Base-by-base conservation (phyloP, 2,329 filamentous ascomycete species). In the Aspergillus glaucus region DNA sequence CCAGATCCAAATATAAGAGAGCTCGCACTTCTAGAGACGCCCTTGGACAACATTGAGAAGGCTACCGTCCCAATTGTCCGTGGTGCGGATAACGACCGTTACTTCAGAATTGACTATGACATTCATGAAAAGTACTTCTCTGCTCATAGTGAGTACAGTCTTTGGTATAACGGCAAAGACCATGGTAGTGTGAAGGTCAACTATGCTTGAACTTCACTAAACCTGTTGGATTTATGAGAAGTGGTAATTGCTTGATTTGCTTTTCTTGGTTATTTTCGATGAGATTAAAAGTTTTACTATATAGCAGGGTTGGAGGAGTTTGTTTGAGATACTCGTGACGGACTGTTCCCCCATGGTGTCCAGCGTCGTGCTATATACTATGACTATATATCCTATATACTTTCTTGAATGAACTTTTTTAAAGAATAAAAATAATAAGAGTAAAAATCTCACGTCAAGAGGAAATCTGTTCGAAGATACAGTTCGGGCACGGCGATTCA, bases 61-160 rank as follows among this genome's bases (percentile, higher is more conserved):
- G 26, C 15, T 2, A 21, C 37, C 1, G 50, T 63, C 4, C 50
- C 51, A 15, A 47, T 43, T 30, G 1, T 44, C 19, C 3, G 1
- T 1, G 55, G 59, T 2, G 17, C 26, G 7, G 57, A 62, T 39
- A 26, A 43, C 2, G 3, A 46, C 3, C 2, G 10, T 0, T 59
- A 62, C 39, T 57, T 61, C 24, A 2, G 45, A 5, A 19, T 61
- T 10, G 3, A 46, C 0, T 62, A 28, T 19, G 3, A 56, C 3
- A 56, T 63, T 19, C 52, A 50, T 3, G 54, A 55, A 15, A 37
- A 22, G 1, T 61, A 55, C 36, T 58, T 50, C 36, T 62, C 55
- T 14, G 55, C 55, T 2, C 55, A 58, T 32, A 56, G 46, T 28
- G 51, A 57, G 15, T 61, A 59, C 28, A 52, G 50, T 0, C 50